These are phyloP conservation scores for Penicillium polonicum DNA, from an alignment of 2,329 filamentous ascomycete genomes.

Conservation along the genomic window DNA sequence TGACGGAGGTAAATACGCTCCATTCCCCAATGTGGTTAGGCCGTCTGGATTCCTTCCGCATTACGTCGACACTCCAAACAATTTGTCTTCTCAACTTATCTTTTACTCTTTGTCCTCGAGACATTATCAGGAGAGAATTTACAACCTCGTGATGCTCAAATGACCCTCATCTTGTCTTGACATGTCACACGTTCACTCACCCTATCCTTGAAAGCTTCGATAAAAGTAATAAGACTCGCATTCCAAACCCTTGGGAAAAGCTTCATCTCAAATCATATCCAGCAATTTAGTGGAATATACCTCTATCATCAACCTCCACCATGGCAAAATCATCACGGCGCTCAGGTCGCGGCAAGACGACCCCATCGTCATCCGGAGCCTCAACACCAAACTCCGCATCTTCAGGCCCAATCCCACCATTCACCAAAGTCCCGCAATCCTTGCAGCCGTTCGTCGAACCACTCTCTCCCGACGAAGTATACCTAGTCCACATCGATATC, in stretches of 20 bases:
- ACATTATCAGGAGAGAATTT: constrained; percentile 14
- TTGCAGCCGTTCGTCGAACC: constrained; percentile 65
- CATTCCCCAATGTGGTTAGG: constrained; percentile 25
- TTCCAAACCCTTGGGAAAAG: not conserved
- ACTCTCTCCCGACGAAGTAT: constrained; percentile 69
- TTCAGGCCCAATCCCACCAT: constrained; percentile 59
- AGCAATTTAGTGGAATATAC: not conserved
- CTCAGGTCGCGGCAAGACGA: constrained; percentile 30
- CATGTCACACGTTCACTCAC: constrained; percentile 21
- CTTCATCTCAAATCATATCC: not conserved
- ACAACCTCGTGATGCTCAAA: constrained; percentile 1
- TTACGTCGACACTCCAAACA: not conserved
- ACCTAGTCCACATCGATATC: constrained; percentile 79
- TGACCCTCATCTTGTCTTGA: constrained; percentile 10
- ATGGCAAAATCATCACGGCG: constrained; percentile 40
- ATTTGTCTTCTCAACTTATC: not conserved
- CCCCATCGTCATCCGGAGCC: constrained; percentile 26
- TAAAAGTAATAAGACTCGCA: not conserved
- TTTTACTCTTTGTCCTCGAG: not conserved
- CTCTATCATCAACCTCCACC: constrained; percentile 2
- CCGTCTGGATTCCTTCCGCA: constrained; percentile 3
- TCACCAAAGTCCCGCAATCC: constrained; percentile 62
- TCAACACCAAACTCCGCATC: constrained; percentile 36
- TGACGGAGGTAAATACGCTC: constrained; percentile 15
- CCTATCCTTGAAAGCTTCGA: constrained; percentile 9